These are phyloP conservation scores for Groenewaldozyma salmanticensis DNA, from an alignment of 805 yeast genomes.

Conservation along the genomic window DNA sequence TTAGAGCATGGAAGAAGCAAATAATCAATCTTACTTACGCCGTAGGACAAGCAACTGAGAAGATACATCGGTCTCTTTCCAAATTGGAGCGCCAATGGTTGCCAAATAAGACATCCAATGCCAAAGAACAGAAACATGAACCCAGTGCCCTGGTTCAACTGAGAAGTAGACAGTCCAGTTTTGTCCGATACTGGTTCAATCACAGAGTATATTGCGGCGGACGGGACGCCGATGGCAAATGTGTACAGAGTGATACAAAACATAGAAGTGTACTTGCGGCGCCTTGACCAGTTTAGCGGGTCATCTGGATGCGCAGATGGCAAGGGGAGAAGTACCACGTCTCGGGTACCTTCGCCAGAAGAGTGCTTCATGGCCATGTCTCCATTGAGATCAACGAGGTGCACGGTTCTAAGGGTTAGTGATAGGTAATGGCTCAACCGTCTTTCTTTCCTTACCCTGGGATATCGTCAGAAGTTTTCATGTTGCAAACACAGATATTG, in stretches of 20 bases:
- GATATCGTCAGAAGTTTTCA: no score
- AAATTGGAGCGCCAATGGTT: slow-evolving; percentile 41
- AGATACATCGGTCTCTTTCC: slow-evolving; percentile 34
- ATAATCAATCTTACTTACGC: no score
- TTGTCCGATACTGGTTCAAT: slow-evolving; percentile 33
- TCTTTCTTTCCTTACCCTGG: no score
- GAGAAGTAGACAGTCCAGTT: slow-evolving; percentile 29
- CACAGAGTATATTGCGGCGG: slow-evolving; percentile 38
- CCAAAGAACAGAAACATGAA: slow-evolving; percentile 43
- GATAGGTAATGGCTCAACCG: no score
- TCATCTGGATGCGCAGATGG: slow-evolving; percentile 64
- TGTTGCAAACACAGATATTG: no score
- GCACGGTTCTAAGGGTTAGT: no score
- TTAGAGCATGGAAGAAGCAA: no score
- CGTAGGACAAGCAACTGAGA: no score
- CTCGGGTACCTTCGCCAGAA: slow-evolving; percentile 17
- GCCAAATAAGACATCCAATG: slow-evolving; percentile 40
- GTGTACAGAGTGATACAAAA: slow-evolving; percentile 33
- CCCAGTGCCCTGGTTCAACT: slow-evolving; percentile 36
- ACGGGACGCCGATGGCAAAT: slow-evolving; percentile 37
- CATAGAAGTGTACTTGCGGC: slow-evolving; percentile 37
- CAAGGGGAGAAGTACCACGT: slow-evolving; percentile 49
- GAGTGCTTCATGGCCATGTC: no score
- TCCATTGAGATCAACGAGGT: no score
- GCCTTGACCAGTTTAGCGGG: slow-evolving; percentile 52